Conservation (phyloP, 2,329 filamentous ascomycete genomes). For the Coniochaeta prunicola region DNA sequence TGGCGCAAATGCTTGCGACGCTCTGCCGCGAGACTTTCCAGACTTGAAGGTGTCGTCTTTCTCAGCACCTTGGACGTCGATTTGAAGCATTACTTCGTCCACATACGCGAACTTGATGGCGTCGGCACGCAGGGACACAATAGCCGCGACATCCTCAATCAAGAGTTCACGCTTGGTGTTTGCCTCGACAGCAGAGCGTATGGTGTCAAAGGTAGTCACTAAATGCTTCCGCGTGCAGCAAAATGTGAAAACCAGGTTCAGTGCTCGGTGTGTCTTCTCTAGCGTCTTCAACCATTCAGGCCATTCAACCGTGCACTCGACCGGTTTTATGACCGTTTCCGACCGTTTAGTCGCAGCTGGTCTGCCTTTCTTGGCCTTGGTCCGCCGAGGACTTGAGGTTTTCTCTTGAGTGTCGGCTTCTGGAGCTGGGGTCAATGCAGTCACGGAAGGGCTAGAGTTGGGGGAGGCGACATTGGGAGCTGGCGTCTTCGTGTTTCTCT, state of each 20-base stretch:
- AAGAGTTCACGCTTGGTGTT: slow-evolving; percentile 66
- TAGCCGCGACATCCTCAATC: slow-evolving; percentile 73
- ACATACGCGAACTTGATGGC: slow-evolving; percentile 81
- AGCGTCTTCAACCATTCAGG: slow-evolving; percentile 67
- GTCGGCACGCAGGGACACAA: slow-evolving; percentile 69
- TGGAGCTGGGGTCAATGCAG: not conserved
- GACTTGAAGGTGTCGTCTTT: slow-evolving; percentile 58
- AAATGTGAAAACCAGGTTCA: slow-evolving; percentile 93
- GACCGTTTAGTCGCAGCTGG: not conserved
- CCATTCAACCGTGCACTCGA: slow-evolving; percentile 50
- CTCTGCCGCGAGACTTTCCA: slow-evolving; percentile 42
- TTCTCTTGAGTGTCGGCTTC: not conserved
- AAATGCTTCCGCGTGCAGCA: slow-evolving; percentile 89
- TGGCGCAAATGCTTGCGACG: slow-evolving; percentile 39
- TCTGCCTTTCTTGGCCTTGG: slow-evolving; percentile 9
- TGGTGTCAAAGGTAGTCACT: slow-evolving; percentile 83
- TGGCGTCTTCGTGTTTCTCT: not conserved
- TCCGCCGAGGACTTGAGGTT: not conserved
- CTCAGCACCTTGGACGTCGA: slow-evolving; percentile 65
- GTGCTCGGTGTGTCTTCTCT: slow-evolving; percentile 69
- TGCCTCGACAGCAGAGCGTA: slow-evolving; percentile 75
- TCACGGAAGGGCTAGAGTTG: not conserved
- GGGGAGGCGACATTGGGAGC: not conserved
- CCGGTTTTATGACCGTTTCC: slow-evolving; percentile 6
- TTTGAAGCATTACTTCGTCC: slow-evolving; percentile 74